A percentile compares a stretch with the other conserved stretches of the same genome.
Conservation (phyloP, 2,329 filamentous ascomycete species). For the Venturia pyrina region DNA sequence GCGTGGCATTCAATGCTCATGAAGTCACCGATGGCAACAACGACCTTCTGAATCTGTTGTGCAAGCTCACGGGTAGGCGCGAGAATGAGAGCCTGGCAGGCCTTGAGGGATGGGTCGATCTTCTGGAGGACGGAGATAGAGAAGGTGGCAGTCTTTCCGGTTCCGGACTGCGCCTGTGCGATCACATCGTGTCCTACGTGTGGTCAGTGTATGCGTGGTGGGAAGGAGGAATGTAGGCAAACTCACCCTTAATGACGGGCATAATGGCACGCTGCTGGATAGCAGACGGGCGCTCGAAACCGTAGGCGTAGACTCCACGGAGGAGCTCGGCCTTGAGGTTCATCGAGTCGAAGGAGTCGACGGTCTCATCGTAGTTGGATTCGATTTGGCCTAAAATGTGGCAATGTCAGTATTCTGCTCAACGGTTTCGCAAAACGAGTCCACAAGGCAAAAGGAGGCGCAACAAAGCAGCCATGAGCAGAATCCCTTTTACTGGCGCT, state of each 20-base stretch:
- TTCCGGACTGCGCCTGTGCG: constrained; percentile 98
- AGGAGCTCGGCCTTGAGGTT: constrained; percentile 94
- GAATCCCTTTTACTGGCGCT: background rate
- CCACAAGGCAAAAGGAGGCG: background rate
- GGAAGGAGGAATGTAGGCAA: constrained; percentile 11
- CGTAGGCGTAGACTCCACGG: constrained; percentile 97
- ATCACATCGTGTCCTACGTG: constrained; percentile 86
- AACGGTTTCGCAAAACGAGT: background rate
- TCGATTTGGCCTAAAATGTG: constrained; percentile 79
- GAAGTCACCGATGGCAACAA: constrained; percentile 97
- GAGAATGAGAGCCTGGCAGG: constrained; percentile 95
- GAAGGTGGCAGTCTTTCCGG: constrained; percentile 99
- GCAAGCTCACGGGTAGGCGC: constrained; percentile 97
- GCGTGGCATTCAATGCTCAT: constrained; percentile 99
- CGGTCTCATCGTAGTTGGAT: constrained; percentile 99
- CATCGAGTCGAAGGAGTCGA: constrained; percentile 99
- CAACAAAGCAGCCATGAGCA: background rate
- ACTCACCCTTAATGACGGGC: constrained; percentile 97
- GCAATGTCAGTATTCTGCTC: constrained; percentile 18
- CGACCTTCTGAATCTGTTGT: constrained; percentile 99
- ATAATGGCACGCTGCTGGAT: constrained; percentile 99
- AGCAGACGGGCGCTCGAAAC: constrained; percentile 98
- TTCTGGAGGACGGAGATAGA: constrained; percentile 98
- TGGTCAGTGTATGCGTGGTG: background rate
- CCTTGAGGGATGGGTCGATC: constrained; percentile 89